These are phyloP conservation scores for Fusarium ramigenum DNA, from an alignment of 2,329 filamentous ascomycete species.

Conservation along the genomic window DNA sequence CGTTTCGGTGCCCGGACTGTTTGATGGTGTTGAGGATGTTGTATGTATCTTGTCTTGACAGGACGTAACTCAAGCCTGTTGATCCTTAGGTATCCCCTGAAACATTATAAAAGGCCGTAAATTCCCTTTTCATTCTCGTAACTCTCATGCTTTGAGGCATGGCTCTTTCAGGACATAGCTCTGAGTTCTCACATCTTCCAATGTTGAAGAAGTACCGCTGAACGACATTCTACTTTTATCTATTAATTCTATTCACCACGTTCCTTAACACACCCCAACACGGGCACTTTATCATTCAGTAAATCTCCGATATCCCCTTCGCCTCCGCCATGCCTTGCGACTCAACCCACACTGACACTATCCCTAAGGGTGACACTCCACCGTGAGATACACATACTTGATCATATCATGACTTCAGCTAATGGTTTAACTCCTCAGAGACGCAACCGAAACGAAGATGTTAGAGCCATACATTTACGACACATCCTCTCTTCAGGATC, in stretches of 20 bases:
- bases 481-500: conserved; percentile 3
- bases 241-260: not conserved
- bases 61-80: not conserved
- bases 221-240: not conserved
- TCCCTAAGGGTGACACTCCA: not conserved
- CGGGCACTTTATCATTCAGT: not conserved
- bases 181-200: not conserved
- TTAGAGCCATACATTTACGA: conserved; percentile 5
- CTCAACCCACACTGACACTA: not conserved
- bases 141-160: not conserved
- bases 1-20: not conserved
- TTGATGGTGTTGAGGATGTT: conserved; percentile 13
- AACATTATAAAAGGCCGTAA: not conserved
- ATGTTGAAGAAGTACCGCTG: not conserved
- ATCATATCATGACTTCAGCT: not conserved
- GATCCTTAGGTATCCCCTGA: not conserved
- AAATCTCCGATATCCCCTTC: not conserved
- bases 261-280: not conserved
- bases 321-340: conserved; percentile 7
- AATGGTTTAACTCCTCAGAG: not conserved
- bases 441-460: not conserved
- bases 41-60: not conserved
- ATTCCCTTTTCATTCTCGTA: not conserved
- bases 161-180: not conserved
- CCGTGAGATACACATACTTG: not conserved